Evolutionary conservation across 108 stramenopile species (phyloP).

Genomic region (Nitzschia palea): DNA sequence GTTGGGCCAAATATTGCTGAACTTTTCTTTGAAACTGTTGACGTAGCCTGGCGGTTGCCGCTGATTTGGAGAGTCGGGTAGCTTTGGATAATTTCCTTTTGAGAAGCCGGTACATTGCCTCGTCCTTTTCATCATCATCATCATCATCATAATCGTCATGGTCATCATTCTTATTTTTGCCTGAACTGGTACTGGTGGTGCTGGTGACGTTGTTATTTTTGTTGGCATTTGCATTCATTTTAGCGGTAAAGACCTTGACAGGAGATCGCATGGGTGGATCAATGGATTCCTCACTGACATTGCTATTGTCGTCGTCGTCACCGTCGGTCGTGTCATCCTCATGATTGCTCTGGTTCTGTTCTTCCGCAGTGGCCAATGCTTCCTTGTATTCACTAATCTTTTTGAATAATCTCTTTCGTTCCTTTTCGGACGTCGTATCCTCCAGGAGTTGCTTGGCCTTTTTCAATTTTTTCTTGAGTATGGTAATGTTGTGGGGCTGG

Average conservation of each 20-base stretch:
- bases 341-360: background rate
- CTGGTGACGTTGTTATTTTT: background rate
- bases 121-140: background rate
- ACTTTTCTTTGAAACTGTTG: conserved; percentile 1
- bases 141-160: background rate
- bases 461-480: conserved; percentile 16
- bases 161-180: background rate
- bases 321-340: background rate
- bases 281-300: conserved; percentile 9
- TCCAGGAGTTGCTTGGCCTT: conserved; percentile 16
- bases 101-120: background rate
- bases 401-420: conserved; percentile 6
- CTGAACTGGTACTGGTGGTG: background rate
- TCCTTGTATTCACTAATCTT: conserved; percentile 7
- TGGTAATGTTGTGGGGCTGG: conserved; percentile 3
- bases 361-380: background rate
- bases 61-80: background rate
- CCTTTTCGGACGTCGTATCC: conserved; percentile 5
- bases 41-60: background rate
- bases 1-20: background rate
- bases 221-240: background rate
- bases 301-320: background rate
- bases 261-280: background rate
- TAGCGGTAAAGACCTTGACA: background rate
- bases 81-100: conserved; percentile 11